Evolutionary conservation across 768 basidiomycete species (phyloP).

Genomic region (Pholiota microspora): DNA sequence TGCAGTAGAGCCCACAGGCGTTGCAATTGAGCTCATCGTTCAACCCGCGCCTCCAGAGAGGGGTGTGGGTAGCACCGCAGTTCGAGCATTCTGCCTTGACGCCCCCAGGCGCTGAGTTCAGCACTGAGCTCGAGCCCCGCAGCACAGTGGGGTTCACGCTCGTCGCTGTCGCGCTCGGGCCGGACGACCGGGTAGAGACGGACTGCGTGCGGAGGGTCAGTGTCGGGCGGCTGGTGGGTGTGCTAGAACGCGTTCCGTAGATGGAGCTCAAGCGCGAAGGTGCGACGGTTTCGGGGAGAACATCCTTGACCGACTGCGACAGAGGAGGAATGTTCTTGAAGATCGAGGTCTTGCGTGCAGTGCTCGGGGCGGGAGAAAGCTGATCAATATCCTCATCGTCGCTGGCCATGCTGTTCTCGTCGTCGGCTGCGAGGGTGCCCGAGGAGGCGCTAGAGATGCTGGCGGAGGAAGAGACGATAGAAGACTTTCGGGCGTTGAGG

Average conservation of each 20-base stretch:
- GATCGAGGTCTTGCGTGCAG: constrained; percentile 26
- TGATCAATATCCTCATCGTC: constrained; percentile 35
- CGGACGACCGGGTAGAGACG: constrained; percentile 49
- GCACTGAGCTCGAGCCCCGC: constrained; percentile 24
- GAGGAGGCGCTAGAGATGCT: constrained; percentile 13
- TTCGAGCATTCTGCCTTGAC: constrained; percentile 85
- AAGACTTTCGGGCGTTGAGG: constrained; percentile 4
- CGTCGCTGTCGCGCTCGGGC: constrained; percentile 65
- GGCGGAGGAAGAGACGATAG: constrained; percentile 5
- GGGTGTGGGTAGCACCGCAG: constrained; percentile 87
- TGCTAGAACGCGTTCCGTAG: constrained; percentile 46
- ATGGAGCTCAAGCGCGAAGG: constrained; percentile 59
- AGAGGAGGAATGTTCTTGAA: constrained; percentile 33
- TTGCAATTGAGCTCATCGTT: constrained; percentile 91
- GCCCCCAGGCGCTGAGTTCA: constrained; percentile 48
- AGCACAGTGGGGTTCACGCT: constrained; percentile 47
- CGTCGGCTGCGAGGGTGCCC: constrained; percentile 17
- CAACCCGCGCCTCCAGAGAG: constrained; percentile 81
- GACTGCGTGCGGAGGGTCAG: constrained; percentile 61
- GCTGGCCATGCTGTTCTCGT: constrained; percentile 30
- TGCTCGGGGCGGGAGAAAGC: constrained; percentile 28
- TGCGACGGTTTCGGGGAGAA: constrained; percentile 50
- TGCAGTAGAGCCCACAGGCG: constrained; percentile 86
- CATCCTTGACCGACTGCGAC: constrained; percentile 39
- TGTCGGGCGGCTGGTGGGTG: constrained; percentile 46